Percentiles rank a stretch among this genome's conserved stretches.
Conservation (phyloP, 495 filamentous ascomycete genomes). For the Aspergillus sparsus region DNA sequence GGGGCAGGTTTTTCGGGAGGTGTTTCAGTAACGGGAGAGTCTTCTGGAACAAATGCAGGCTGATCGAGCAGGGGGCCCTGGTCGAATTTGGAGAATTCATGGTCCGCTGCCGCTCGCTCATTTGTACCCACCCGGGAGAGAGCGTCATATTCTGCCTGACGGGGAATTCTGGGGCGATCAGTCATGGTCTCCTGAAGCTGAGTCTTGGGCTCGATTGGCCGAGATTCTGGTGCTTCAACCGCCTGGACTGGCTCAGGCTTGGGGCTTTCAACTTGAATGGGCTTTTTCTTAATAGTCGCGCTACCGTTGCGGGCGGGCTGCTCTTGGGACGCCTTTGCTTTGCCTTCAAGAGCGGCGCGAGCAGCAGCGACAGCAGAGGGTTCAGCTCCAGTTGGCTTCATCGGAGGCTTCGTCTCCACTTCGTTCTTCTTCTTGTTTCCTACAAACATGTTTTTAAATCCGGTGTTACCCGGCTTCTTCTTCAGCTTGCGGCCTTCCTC, state of each 20-base stretch:
- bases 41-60: slow-evolving; percentile 78
- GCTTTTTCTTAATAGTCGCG: slow-evolving; percentile 42
- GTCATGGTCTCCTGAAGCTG: slow-evolving; percentile 22
- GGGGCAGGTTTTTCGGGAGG: slow-evolving; percentile 25
- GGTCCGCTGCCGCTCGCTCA: slow-evolving; percentile 65
- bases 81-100: slow-evolving; percentile 80
- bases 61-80: slow-evolving; percentile 87
- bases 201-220: slow-evolving; percentile 14
- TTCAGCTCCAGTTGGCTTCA: slow-evolving; percentile 42
- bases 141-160: slow-evolving; percentile 50
- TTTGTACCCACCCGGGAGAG: slow-evolving; percentile 63
- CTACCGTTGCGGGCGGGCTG: slow-evolving; percentile 24
- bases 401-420: slow-evolving; percentile 29
- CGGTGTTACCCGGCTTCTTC: slow-evolving; percentile 49
- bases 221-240: slow-evolving; percentile 29
- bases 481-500: slow-evolving; percentile 46
- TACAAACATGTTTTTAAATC: slow-evolving; percentile 52
- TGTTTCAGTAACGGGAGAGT: slow-evolving; percentile 45
- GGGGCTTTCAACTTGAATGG: slow-evolving; percentile 28
- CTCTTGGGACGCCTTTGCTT: slow-evolving; percentile 43
- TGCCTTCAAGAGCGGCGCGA: slow-evolving; percentile 51
- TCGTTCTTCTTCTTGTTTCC: slow-evolving; percentile 43
- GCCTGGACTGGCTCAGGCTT: slow-evolving; percentile 3
- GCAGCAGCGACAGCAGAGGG: slow-evolving; percentile 50
- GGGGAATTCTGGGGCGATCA: slow-evolving; percentile 52